Conservation (phyloP, 2,329 filamentous ascomycete genomes). For the Botrytis fragariae region DNA sequence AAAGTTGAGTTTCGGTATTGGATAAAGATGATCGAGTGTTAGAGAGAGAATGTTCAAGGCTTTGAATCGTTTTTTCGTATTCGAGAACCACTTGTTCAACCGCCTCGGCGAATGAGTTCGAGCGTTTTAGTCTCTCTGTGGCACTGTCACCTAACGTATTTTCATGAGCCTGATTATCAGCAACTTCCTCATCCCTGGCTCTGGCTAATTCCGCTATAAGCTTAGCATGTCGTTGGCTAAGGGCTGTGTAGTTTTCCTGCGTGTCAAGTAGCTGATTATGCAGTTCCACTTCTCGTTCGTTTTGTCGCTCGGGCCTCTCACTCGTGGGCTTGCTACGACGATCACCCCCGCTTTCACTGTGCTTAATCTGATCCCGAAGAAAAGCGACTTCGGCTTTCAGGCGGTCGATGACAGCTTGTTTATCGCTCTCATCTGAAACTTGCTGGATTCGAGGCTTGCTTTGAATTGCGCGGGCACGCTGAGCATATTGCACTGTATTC, state of each 20-base stretch:
- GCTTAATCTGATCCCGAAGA: constrained; percentile 87
- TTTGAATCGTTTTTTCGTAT: constrained; percentile 98
- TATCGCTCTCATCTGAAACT: constrained; percentile 82
- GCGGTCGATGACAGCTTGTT: constrained; percentile 88
- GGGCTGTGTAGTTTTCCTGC: constrained; percentile 90
- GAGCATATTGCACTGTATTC: constrained; percentile 96
- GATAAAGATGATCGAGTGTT: constrained; percentile 82
- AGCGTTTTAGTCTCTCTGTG: constrained; percentile 85
- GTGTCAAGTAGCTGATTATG: constrained; percentile 90
- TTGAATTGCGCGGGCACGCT: constrained; percentile 92
- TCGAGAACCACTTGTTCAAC: constrained; percentile 95
- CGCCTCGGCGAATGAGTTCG: constrained; percentile 91
- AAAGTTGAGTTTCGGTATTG: constrained; percentile 76
- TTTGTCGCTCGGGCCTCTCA: constrained; percentile 74
- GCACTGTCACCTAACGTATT: constrained; percentile 72
- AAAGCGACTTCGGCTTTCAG: constrained; percentile 93
- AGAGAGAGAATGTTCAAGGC: constrained; percentile 84
- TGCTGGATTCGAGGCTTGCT: constrained; percentile 97
- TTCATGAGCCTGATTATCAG: constrained; percentile 56
- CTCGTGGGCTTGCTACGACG: constrained; percentile 52
- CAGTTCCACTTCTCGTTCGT: constrained; percentile 82
- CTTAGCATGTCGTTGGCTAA: constrained; percentile 92
- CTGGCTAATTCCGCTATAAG: constrained; percentile 91
- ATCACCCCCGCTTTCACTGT: constrained; percentile 65
- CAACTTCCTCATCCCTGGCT: constrained; percentile 68